Evolutionary conservation across 306 rosid genomes (phyloP).

Genomic region (Lagenaria siceraria): DNA sequence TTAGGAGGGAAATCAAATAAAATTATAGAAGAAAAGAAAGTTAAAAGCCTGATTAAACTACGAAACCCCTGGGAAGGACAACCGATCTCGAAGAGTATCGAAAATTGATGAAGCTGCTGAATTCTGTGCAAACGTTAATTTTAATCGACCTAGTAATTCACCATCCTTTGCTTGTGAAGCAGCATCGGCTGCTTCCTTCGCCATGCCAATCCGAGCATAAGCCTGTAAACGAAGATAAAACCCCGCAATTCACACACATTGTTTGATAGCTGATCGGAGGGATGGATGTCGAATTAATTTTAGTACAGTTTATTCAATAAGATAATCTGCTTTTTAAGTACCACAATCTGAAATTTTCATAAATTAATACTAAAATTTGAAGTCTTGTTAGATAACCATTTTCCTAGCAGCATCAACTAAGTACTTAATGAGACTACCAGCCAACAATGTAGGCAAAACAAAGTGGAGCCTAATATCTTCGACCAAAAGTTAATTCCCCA

Average conservation of each 20-base stretch:
- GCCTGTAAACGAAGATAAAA: slow-evolving; percentile 35
- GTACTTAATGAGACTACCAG: not conserved
- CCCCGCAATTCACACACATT: not conserved
- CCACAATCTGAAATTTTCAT: not conserved
- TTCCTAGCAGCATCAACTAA: not conserved
- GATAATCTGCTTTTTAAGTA: not conserved
- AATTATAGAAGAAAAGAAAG: not conserved
- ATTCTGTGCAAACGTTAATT: slow-evolving; percentile 67
- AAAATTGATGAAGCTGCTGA: slow-evolving; percentile 72
- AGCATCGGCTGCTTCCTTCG: slow-evolving; percentile 97
- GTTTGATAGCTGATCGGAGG: too few species aligned
- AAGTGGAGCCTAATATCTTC: not conserved
- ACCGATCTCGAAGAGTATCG: slow-evolving; percentile 76
- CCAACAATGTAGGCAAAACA: not conserved
- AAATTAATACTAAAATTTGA: not conserved
- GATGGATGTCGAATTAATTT: not conserved
- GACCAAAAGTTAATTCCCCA: not conserved
- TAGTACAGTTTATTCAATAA: not conserved
- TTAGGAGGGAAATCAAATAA: not conserved
- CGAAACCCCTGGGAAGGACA: slow-evolving; percentile 67
- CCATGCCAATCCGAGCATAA: slow-evolving; percentile 91
- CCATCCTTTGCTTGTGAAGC: slow-evolving; percentile 95
- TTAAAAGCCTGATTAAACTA: slow-evolving; percentile 9
- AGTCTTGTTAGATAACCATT: too few species aligned
- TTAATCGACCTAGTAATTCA: slow-evolving; percentile 84